Evolutionary conservation across 345 rosid genomes (phyloP), one percentile per base, ranked within the genome.

Genomic region (Murraya koenigii): DNA sequence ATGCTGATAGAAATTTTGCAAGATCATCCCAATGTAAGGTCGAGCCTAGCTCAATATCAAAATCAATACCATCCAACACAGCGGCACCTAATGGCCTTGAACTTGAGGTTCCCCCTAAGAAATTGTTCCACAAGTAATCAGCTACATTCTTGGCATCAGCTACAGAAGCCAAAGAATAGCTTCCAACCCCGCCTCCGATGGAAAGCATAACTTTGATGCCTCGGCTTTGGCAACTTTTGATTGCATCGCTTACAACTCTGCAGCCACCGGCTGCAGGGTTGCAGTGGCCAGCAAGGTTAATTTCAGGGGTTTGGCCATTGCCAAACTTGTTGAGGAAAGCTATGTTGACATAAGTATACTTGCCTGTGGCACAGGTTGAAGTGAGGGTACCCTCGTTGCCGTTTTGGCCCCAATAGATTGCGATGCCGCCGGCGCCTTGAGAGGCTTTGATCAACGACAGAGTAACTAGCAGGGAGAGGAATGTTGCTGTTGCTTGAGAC

Each of bases 211-310:
- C 94, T 79, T 87, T 90, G 78, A 90, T 76, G 26, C 92, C 90
- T 64, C 19, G 81, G 11, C 62, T 66, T 36, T 89, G 88, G 77
- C 94, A 90, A 49, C 72, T 75, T 28, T 60, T 82, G 66, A 90
- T 83, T 69, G 70, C 85, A 10, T 80, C 25, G 73, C 88, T 78
- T n/a, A 85, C 55, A 26, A 19, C 55, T 38, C 72, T 80, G 33
- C 92, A 90, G 47, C 86, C 80, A 15, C 78, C 71, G 38, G 83
- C 56, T 49, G 83, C 80, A 0, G 89, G 89, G 77, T 82, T 80
- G 65, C 92, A 89, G 80, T 89, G 92, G 17, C 94, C 94, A 15
- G 91, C 91, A 14, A 90, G 88, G 82, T 89, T 84, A 62, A 86
- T 69, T 69, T 35, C 76, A 8, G 90, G 92, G 79, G 79, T 77